Evolutionary conservation across 257 asterid genomes (phyloP).

Genomic region (Anisodus acutangulus): DNA sequence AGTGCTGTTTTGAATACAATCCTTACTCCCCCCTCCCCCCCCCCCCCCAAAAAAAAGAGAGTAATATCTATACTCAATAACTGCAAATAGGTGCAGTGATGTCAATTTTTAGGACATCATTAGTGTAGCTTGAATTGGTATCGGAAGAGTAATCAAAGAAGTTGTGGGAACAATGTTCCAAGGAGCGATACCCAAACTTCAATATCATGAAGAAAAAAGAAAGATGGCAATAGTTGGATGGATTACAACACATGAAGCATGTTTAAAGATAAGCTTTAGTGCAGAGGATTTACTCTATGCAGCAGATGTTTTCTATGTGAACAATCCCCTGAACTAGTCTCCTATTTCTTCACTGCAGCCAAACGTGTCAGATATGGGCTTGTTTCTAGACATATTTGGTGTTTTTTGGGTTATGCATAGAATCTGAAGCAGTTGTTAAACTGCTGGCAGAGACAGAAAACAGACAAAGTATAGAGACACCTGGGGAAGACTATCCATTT

Average conservation of each 20-base stretch:
- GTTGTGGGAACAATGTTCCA: slow-evolving; percentile 7
- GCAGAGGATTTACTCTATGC: not conserved
- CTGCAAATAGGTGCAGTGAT: slow-evolving; percentile 7
- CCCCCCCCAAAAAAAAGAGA: not conserved
- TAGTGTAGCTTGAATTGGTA: slow-evolving; percentile 7
- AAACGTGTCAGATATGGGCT: not conserved
- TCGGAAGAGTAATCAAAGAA: not conserved
- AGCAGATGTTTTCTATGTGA: not conserved
- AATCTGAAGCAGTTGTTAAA: slow-evolving; percentile 12
- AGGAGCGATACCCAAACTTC: not conserved
- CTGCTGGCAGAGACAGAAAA: slow-evolving; percentile 7
- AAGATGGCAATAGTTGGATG: not conserved
- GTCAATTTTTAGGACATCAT: not conserved
- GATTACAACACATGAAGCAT: not conserved
- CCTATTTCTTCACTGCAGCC: slow-evolving; percentile 2
- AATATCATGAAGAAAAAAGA: slow-evolving; percentile 16
- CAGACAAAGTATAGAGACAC: not conserved
- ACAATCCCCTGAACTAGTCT: not conserved
- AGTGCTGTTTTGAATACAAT: too few relatives aligned
- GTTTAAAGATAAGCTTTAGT: not conserved
- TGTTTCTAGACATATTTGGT: not conserved
- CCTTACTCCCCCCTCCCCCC: too few relatives aligned
- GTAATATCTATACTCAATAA: not conserved
- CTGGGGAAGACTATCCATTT: slow-evolving; percentile 13
- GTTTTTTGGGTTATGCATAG: slow-evolving; percentile 15